Evolutionary conservation across 495 filamentous ascomycete genomes (phyloP), one percentile per base, ranked within the genome.

Genomic region (Tuber calosporum): DNA sequence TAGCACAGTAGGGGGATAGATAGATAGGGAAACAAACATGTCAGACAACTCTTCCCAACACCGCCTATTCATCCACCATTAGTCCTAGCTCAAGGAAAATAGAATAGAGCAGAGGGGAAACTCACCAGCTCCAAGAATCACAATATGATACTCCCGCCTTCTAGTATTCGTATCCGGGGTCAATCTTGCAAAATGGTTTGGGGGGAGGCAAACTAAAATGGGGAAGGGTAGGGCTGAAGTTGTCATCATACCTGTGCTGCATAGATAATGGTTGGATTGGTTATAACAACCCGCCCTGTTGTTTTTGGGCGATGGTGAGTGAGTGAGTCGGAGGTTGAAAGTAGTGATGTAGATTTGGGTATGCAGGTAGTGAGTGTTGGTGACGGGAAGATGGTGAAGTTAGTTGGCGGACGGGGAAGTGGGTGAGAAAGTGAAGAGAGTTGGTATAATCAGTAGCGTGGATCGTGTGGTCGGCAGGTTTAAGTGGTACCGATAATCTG

Each of bases 11-110:
- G 78, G 75, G 48, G 48, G 48, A 58, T 26, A 75, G 75, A 77
- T 73, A 71, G 72, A 70, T 72, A 68, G 80, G 75, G 73, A 73
- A 72, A 84, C 87, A 77, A 87, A 98, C 94, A 94, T 84, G 95
- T 98, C 78, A 98, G 87, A 86, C 95, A 98, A 82, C 93, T 97
- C 85, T 99, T 99, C 73, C 95, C 95, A 76, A 99, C 95, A 80
- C 95, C 95, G 83, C 95, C 94, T 96, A 79, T 43, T 67, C 58
- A 75, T 72, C 67, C 41, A 48, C 66, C 53, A 62, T 71, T 42
- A 41, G 43, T 22, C 66, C 34, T 15, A 58, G 68, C 68, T 36
- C 73, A 74, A 43, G 66, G 37, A 72, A 72, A 69, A 70, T 34
- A 53, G 6, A 15, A 67, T 70, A 67, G 4, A 43, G 48, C 22